A percentile compares a stretch with the other conserved stretches of the same genome.
These are phyloP conservation scores for Neurospora sp. DNA, from an alignment of 495 filamentous ascomycete genomes.

Conservation along the genomic window DNA sequence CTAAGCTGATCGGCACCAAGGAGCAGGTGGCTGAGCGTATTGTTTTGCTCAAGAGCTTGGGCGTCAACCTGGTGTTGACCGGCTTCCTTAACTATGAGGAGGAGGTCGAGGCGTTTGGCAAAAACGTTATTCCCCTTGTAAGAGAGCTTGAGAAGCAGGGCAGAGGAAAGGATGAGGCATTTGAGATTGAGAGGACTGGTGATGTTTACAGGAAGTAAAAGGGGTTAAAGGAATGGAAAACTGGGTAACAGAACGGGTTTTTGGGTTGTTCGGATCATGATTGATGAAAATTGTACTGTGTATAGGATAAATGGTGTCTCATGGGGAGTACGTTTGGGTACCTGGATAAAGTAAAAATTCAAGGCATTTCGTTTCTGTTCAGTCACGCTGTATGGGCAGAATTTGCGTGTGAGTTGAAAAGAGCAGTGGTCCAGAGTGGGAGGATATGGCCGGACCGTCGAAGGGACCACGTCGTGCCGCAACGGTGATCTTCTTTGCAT, in stretches of 20 bases:
- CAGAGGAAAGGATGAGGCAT: constrained; percentile 32
- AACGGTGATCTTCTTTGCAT: neutral
- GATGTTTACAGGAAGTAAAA: constrained; percentile 24
- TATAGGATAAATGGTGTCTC: neutral
- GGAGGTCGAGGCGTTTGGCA: constrained; percentile 37
- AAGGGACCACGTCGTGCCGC: neutral
- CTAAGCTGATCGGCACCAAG: constrained; percentile 39
- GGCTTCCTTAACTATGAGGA: constrained; percentile 41
- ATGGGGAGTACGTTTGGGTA: neutral
- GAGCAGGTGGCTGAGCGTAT: constrained; percentile 40
- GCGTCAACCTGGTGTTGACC: constrained; percentile 31
- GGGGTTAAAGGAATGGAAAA: neutral
- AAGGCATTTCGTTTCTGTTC: neutral
- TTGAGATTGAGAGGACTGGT: constrained; percentile 31
- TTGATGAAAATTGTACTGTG: neutral
- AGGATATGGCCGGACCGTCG: neutral
- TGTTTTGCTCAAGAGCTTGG: constrained; percentile 35
- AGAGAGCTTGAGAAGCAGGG: constrained; percentile 34
- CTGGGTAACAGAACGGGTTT: neutral
- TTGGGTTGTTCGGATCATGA: neutral
- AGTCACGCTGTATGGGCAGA: neutral
- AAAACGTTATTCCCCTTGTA: constrained; percentile 32
- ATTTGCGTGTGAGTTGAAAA: neutral
- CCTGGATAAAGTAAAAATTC: neutral
- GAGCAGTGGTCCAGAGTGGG: neutral